These are phyloP conservation scores for Blastocystis sp. DNA, from an alignment of 352 stramenopile genomes.

Conservation along the genomic window DNA sequence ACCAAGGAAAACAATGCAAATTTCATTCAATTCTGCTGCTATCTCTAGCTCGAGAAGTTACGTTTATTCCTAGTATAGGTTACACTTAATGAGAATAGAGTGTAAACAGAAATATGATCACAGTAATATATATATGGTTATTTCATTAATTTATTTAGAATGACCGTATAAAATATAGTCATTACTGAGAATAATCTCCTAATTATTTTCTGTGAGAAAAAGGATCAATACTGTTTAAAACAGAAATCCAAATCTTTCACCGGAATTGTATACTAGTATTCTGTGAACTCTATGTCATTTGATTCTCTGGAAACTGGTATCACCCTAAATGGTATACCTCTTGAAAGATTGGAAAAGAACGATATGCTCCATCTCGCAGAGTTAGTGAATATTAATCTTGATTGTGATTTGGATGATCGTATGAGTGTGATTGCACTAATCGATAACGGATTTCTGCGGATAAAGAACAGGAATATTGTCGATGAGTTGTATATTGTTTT, in stretches of 20 bases:
- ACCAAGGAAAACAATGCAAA: not conserved
- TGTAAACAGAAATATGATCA: conserved; percentile 69
- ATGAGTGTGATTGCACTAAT: conserved; percentile 52
- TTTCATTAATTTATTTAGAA: not conserved
- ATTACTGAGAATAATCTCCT: not conserved
- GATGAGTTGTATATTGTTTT: not conserved
- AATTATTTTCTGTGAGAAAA: not conserved
- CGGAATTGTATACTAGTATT: not conserved
- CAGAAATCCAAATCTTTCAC: not conserved
- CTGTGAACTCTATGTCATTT: not conserved
- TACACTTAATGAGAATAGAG: conserved; percentile 98
- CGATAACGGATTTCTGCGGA: not conserved
- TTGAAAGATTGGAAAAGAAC: not conserved
- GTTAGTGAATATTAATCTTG: conserved; percentile 4
- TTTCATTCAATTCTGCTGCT: not conserved
- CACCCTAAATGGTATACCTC: conserved; percentile 42
- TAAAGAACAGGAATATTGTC: conserved; percentile 20
- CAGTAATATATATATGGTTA: not conserved
- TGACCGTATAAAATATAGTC: not conserved
- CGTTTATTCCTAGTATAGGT: conserved; percentile 94
- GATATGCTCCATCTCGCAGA: conserved; percentile 57
- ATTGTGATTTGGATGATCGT: not conserved
- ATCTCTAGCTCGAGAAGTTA: conserved; percentile 82
- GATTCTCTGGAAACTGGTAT: conserved; percentile 21
- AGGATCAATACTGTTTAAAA: not conserved